A percentile compares a stretch with the other conserved stretches of the same genome.
These are phyloP conservation scores for Cylindrodendrum hubeiense DNA, from an alignment of 2,329 filamentous ascomycete genomes.

Conservation along the genomic window DNA sequence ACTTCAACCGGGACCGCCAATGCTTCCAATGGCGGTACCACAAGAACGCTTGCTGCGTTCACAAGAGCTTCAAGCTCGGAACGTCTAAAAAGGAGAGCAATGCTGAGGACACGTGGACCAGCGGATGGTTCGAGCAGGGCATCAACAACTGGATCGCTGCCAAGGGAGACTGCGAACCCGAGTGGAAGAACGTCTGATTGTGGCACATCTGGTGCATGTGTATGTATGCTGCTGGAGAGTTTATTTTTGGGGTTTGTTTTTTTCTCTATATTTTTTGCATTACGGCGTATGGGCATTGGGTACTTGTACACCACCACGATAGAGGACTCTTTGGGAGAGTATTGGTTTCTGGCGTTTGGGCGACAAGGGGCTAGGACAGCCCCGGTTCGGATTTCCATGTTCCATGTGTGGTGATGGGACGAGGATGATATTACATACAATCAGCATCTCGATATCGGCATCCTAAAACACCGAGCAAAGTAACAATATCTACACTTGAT, in stretches of 20 bases:
- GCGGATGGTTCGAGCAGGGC: conserved; percentile 61
- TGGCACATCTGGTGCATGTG: conserved; percentile 5
- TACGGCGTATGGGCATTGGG: conserved; percentile 29
- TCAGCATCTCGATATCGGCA: neutral
- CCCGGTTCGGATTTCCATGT: conserved; percentile 13
- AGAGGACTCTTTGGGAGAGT: conserved; percentile 28
- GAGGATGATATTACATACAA: neutral
- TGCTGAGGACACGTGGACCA: conserved; percentile 51
- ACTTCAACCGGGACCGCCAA: conserved; percentile 48
- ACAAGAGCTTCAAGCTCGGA: conserved; percentile 59
- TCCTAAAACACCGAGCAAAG: neutral
- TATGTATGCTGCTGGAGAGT: conserved; percentile 11
- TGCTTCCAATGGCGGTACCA: conserved; percentile 63
- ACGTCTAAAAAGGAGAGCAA: conserved; percentile 50
- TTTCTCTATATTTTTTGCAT: neutral
- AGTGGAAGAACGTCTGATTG: conserved; percentile 53
- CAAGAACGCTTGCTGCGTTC: conserved; percentile 58
- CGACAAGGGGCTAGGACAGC: neutral
- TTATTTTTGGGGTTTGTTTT: too few relatives aligned
- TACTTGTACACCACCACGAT: conserved; percentile 30
- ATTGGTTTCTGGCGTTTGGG: conserved; percentile 15
- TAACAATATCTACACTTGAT: too few relatives aligned
- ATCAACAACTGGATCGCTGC: conserved; percentile 62
- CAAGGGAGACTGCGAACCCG: conserved; percentile 56
- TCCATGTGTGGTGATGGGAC: neutral